Base-by-base conservation (phyloP, 345 rosid species). In the Cardamine occulta region DNA sequence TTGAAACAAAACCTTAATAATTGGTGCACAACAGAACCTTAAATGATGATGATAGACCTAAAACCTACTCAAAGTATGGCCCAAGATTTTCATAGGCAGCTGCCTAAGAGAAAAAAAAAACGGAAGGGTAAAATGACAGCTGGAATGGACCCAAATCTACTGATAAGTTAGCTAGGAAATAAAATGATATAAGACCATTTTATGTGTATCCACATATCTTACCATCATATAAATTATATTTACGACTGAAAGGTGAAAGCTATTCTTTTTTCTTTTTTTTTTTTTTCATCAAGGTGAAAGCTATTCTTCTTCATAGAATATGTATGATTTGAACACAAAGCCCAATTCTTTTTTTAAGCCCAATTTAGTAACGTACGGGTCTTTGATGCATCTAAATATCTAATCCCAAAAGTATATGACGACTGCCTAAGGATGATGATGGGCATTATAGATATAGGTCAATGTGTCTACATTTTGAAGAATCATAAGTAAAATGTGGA, bases 1-100 rank as follows among this genome's bases (percentile, higher is more conserved):
- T 28, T 77, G 47, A 72, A 56, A 55, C 35, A 64, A 29, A 57
- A 40, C 63, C 44, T 63, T 45, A 47, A 78, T 78, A 63, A 78
- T 78, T 72, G 77, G 61, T 57, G 76, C 73, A 39, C 11, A 65
- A 49, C 5, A 72, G 21, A 28, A 71, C 56, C 67, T 29, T 55
- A 44, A 37, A 47, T 55, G 19, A 55, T 69, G 39, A 42, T 44
- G 53, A 49, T 75, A 69, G 51, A 68, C 74, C 65, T 76, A 63
- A 63, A 69, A 48, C 62, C 62, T 75, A 67, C 45, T 37, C 34
- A 42, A 67, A 47, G 29, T 23, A 65, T 57, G 60, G 61, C 66
- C 59, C 78, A 56, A 65, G 9, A 26, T 32, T 73, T 42, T 63
- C 8, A 19, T 54, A 55, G 56, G 65, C 39, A 32, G 47, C 35